Conservation (phyloP, 2,329 filamentous ascomycete species). For the Podosphaera leucotricha region DNA sequence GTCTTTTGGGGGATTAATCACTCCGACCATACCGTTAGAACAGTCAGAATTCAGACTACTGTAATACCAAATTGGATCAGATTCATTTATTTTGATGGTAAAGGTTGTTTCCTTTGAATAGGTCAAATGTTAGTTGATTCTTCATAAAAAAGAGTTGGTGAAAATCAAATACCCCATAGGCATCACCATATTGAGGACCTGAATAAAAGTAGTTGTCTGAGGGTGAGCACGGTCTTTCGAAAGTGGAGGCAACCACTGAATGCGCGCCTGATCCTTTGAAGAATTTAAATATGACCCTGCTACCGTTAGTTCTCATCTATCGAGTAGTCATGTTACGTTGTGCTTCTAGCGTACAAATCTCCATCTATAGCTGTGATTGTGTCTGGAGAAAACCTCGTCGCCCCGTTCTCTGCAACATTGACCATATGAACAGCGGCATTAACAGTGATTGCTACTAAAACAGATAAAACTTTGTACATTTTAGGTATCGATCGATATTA, state of each 20-base stretch:
- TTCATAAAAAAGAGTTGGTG: no score
- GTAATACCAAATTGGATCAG: constrained; percentile 21
- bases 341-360: constrained; percentile 3
- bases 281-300: constrained; percentile 17
- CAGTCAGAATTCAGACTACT: constrained; percentile 19
- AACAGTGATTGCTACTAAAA: constrained; percentile 1
- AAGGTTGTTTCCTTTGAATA: constrained; percentile 3
- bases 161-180: constrained; percentile 3
- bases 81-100: constrained; percentile 15
- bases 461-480: neutral
- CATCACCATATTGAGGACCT: constrained; percentile 4
- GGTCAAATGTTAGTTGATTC: no score
- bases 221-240: constrained; percentile 15
- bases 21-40: constrained; percentile 20
- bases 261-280: constrained; percentile 25
- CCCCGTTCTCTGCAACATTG: constrained; percentile 6
- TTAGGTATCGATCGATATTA: no score
- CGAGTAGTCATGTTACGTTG: no score
- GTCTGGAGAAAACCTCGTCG: constrained; percentile 24
- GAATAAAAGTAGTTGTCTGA: constrained; percentile 7
- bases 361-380: constrained; percentile 24
- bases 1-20: constrained; percentile 17
- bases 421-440: constrained; percentile 2
- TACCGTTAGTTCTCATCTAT: no score
- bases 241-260: constrained; percentile 19